phyloP scores from a whole-genome alignment of 441 rosid species.

The Metrosideros polymorpha region DNA sequence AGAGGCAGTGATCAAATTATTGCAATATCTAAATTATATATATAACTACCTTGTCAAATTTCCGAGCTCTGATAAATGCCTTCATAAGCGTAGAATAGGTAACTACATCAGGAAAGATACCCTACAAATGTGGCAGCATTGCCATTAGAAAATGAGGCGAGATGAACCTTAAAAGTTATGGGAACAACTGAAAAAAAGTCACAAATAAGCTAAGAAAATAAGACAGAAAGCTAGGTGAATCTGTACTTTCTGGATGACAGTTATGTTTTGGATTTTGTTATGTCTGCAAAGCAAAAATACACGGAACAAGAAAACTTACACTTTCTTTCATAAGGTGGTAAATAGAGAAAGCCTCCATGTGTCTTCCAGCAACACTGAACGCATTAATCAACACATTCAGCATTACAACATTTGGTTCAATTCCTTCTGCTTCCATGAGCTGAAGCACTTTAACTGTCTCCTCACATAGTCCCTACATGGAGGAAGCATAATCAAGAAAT shows the following conservation, averaged over 20 bases:
- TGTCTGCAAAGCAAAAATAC: background rate
- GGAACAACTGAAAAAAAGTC: background rate
- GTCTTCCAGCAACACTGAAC: conserved; percentile 53
- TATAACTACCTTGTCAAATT: conserved; percentile 36
- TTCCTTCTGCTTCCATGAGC: conserved; percentile 64
- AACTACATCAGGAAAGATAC: conserved; percentile 55
- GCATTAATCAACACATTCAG: conserved; percentile 66
- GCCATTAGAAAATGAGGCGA: background rate
- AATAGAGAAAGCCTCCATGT: conserved; percentile 50
- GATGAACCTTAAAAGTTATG: background rate
- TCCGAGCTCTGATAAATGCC: conserved; percentile 53
- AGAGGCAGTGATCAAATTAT: background rate
- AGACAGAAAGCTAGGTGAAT: background rate
- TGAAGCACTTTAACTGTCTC: conserved; percentile 57
- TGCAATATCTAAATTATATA: background rate
- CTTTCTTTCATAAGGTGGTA: conserved; percentile 41
- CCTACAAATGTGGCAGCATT: conserved; percentile 17
- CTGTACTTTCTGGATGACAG: background rate
- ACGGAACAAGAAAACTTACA: conserved; percentile 12
- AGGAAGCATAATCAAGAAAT: background rate
- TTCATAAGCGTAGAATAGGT: conserved; percentile 66
- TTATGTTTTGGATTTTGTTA: background rate
- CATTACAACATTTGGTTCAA: conserved; percentile 53
- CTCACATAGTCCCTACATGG: conserved; percentile 37
- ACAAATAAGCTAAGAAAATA: background rate